Evolutionary conservation across 2,329 filamentous ascomycete genomes (phyloP), one percentile per base, ranked within the genome.

Genomic region (Sporothrix dimorphospora): DNA sequence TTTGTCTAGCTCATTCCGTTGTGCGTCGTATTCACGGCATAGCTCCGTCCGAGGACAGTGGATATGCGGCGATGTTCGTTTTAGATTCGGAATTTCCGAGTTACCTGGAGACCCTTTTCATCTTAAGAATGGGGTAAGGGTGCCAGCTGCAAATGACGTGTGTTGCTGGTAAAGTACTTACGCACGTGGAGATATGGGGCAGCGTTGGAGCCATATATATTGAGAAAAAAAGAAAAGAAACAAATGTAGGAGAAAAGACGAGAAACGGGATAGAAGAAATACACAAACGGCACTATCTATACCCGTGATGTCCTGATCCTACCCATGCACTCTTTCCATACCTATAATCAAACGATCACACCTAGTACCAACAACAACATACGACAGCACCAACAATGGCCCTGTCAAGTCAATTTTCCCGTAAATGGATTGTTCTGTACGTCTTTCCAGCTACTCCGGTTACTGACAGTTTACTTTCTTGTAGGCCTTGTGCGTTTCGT

Each of bases 401-500:
- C 16, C 9, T 51, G 4, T 51, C 47, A 1, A 51, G 19, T 51
- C 19, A 51, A n/a, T 51, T 51, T 51, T n/a, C 47, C 21, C 47
- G 47, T 51, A n/a, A 51, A 19, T n/a, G 16, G 4, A 8, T n/a
- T 51, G 30, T 34, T 6, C 3, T 34, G 3, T 6, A 34, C 30
- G 30, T 14, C 34, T 45, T 9, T 45, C 38, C 8, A 11, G 14
- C 38, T 27, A 24, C 6, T 24, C 34, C 12, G 9, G 24, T 19
- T 7, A 2, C 30, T 61, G 2, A 34, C 59, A 7, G 2, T 1
- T 34, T 34, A 34, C 30, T 34, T 34, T 6, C 30, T 3, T 34
- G 11, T 27, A 89, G 87, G 88, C 78, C 84, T 90, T 72, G 86
- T 89, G 75, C 87, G 88, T 69, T 90, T 90, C 76, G 78, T 85